Evolutionary conservation across 1,284 basidiomycete genomes (phyloP), one percentile per base, ranked within the genome.

Genomic region (Moesziomyces sp.): DNA sequence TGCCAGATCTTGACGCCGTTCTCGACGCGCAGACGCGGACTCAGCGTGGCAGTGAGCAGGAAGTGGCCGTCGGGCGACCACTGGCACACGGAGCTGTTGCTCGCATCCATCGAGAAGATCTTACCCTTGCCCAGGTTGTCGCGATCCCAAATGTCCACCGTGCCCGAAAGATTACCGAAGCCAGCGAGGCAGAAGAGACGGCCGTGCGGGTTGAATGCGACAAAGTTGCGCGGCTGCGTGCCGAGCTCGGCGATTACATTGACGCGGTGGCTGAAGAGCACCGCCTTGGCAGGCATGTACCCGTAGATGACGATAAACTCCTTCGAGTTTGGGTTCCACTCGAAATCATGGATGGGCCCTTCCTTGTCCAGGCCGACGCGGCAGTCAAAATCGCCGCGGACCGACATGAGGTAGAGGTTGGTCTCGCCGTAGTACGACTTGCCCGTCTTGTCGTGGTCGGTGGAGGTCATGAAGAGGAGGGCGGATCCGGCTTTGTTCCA

Each of bases 341-440:
- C 87, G 79, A 97, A 97, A 84, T 98, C 96, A 82, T 97, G 94
- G 74, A 99, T 94, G 1, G 94, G 94, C 1, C 97, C 97, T 74
- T 98, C 95, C 87, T 97, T 97, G 86, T 98, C 95, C 43, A 98
- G 88, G 5, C 90, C 89, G 38, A 99, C 92, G 26, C 93, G 88
- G 84, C 93, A 94, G 84, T 98, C 95, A 77, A 95, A 98, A 76
- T 93, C 92, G 40, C 96, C 95, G n/a, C 93, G 91, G n/a, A 94
- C 90, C 68, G 91, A 93, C 76, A 98, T 89, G 49, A 98, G 88
- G 85, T 97, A 98, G 77, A 99, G 87, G 73, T 94, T 93, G 10
- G 94, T 97, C 87, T 98, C 95, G 64, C 96, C 97, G 77, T 98
- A 99, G 86, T 99, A 99, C 79, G 91, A 95, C 88, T 93, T 97